Base-by-base conservation (phyloP, 495 filamentous ascomycete genomes). In the Elaphomyces granulatus region DNA sequence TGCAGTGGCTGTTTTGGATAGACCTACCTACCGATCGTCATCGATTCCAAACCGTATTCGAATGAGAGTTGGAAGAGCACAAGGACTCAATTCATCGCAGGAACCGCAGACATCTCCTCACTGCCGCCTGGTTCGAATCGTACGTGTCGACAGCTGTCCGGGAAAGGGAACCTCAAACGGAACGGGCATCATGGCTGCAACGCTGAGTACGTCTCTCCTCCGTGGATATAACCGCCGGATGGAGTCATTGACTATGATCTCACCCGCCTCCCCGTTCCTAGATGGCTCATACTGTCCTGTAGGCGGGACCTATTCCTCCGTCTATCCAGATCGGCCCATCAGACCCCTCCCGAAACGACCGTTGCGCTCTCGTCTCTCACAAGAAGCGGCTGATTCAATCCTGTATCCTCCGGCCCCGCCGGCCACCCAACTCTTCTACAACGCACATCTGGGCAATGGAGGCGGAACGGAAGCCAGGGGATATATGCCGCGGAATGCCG, bases 251-350 rank as follows among this genome's bases (percentile, higher is more conserved):
- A 20, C n/a, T 26, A 26, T 4, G 3, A 15, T n/a, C 17, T 38
- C n/a, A 26, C 36, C 33, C 9, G 12, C 15, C 16, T 18, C 16
- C n/a, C 14, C 7, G 37, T 19, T 8, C 23, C 6, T 10, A 18
- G 37, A 31, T 58, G 66, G 55, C 62, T 66, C 58, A 68, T 61
- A 43, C 47, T 50, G 20, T 31, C 32, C 46, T 49, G 52, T 54
- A 68, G 64, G 64, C 59, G 64, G 64, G 56, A 59, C 60, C 53
- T 67, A 65, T 51, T 64, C 65, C 40, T 58, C 66, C 70, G 58
- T 82, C 47, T 90, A 83, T 53, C 83, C 84, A 45, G 82, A 92
- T 50, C 77, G 92, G 49, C 80, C 87, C 41, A 96, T 99, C 53
- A 83, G 87, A 31, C 92, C 92, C 36, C 70, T 99, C 39, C 92